Evolutionary conservation across 1,284 basidiomycete genomes (phyloP).

Genomic region (Inonotus hispidus): DNA sequence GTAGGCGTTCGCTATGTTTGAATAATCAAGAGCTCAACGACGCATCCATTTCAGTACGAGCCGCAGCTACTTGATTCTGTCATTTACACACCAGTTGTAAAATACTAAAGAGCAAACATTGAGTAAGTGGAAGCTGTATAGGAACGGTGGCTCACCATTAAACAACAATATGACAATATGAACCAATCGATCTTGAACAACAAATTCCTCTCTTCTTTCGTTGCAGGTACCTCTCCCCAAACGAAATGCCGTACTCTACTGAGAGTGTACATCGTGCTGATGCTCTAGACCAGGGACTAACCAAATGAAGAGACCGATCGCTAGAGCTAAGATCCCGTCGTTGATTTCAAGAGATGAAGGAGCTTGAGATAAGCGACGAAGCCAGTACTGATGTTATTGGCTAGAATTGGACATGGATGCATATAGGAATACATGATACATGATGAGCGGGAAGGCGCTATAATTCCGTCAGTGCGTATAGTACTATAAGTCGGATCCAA

Average conservation of each 20-base stretch:
- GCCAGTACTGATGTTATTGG: background rate
- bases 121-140: background rate
- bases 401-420: background rate
- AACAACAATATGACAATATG: slow-evolving; percentile 63
- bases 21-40: slow-evolving; percentile 52
- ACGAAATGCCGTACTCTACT: slow-evolving; percentile 23
- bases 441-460: background rate
- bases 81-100: slow-evolving; percentile 50
- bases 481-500: background rate
- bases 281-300: background rate
- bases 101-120: slow-evolving; percentile 41
- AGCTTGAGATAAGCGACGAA: background rate
- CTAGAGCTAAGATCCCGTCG: no score
- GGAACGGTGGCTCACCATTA: slow-evolving; percentile 44
- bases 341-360: background rate
- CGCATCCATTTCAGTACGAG: background rate
- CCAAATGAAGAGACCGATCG: no score
- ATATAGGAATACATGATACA: background rate
- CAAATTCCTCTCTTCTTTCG: slow-evolving; percentile 41
- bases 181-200: slow-evolving; percentile 60
- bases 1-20: slow-evolving; percentile 65
- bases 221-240: slow-evolving; percentile 31
- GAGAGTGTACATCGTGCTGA: background rate
- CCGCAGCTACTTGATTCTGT: background rate
- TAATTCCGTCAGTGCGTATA: background rate